These are phyloP conservation scores for Cyclotella baltica DNA, from an alignment of 108 stramenopile species.

Conservation along the genomic window DNA sequence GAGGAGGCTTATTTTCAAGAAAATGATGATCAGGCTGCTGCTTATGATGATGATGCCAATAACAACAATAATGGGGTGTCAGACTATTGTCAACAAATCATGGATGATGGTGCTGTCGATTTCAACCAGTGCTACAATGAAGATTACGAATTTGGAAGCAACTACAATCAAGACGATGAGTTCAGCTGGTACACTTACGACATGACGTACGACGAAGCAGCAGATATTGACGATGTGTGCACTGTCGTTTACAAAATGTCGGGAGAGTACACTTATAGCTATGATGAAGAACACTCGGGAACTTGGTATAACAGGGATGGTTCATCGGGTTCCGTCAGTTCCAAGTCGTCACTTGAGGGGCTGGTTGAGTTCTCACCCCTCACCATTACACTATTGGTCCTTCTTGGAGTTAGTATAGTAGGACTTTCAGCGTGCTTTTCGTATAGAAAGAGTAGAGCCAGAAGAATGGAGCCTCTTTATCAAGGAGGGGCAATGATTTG, in stretches of 20 bases:
- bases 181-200: slow-evolving; percentile 38
- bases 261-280: slow-evolving; percentile 33
- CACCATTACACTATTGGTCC: slow-evolving; percentile 8
- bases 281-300: slow-evolving; percentile 39
- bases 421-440: slow-evolving; percentile 5
- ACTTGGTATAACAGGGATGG: slow-evolving; percentile 26
- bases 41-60: slow-evolving; percentile 16
- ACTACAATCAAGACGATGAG: slow-evolving; percentile 22
- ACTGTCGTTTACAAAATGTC: slow-evolving; percentile 27
- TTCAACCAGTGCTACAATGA: slow-evolving; percentile 37
- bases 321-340: slow-evolving; percentile 11
- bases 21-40: slow-evolving; percentile 7
- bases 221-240: slow-evolving; percentile 41
- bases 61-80: background rate
- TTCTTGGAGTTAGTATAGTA: slow-evolving; percentile 13
- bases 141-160: slow-evolving; percentile 12
- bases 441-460: slow-evolving; percentile 8
- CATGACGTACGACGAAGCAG: slow-evolving; percentile 29
- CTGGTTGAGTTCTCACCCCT: background rate
- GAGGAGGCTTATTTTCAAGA: slow-evolving; percentile 10
- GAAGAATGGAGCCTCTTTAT: slow-evolving; percentile 26
- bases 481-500: slow-evolving; percentile 26
- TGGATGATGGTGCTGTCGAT: slow-evolving; percentile 27
- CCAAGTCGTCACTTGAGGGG: background rate
- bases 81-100: slow-evolving; percentile 36